Evolutionary conservation across 2,329 filamentous ascomycete genomes (phyloP).

Genomic region (Fusarium torulosum): DNA sequence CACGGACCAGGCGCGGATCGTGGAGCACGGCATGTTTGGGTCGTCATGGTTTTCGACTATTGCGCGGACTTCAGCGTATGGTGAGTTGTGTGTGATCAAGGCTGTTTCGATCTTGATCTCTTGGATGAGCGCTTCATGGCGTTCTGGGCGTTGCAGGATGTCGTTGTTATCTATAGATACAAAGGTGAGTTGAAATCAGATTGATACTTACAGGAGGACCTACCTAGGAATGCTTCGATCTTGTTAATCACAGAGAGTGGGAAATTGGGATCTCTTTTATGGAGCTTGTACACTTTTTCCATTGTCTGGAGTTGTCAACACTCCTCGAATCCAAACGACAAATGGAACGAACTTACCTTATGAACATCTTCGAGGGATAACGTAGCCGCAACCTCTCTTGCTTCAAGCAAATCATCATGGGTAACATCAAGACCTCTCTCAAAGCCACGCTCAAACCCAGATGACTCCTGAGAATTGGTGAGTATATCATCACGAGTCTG

Average conservation of each 20-base stretch:
- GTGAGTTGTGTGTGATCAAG: conserved; percentile 65
- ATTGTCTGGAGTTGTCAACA: conserved; percentile 48
- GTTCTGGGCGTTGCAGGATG: conserved; percentile 54
- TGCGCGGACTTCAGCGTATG: conserved; percentile 67
- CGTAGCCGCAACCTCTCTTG: conserved; percentile 54
- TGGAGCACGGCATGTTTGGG: conserved; percentile 63
- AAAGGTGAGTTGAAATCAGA: neutral
- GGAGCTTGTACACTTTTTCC: conserved; percentile 51
- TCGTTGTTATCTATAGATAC: conserved; percentile 47
- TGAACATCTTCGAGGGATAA: conserved; percentile 53
- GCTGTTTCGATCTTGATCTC: conserved; percentile 66
- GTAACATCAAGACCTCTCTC: conserved; percentile 53
- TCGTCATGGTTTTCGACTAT: conserved; percentile 67
- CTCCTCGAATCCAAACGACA: fast-evolving
- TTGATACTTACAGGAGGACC: conserved; percentile 9
- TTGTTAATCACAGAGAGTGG: conserved; percentile 52
- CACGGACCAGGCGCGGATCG: conserved; percentile 66
- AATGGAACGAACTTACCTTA: conserved; percentile 34
- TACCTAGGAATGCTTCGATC: conserved; percentile 55
- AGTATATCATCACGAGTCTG: neutral
- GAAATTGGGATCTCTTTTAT: conserved; percentile 56
- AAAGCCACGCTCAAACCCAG: conserved; percentile 9
- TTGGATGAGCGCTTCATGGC: conserved; percentile 56
- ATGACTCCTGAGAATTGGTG: neutral
- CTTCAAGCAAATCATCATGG: conserved; percentile 60